Percentiles rank a stretch among this genome's conserved stretches.
Conservation (phyloP, 306 rosid species). For the Begonia fuchsioides region DNA sequence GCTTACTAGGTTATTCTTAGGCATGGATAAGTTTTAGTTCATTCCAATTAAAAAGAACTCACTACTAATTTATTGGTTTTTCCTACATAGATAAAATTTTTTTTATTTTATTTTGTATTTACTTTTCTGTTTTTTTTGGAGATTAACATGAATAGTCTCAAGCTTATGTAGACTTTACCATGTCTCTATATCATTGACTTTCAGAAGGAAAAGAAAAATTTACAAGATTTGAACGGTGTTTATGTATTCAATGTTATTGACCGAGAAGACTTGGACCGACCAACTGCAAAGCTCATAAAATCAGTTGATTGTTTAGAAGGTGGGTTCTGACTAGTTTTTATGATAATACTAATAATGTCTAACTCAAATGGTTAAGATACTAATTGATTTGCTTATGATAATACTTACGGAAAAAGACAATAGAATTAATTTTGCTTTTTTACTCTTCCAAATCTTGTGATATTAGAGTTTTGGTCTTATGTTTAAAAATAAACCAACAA, state of each 20-base stretch:
- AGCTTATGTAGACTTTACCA: conserved; percentile 1
- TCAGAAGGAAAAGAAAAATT: conserved; percentile 74
- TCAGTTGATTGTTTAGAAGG: conserved; percentile 56
- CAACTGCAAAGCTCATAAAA: conserved; percentile 78
- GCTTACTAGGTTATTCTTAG: neutral
- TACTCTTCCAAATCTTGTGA: neutral
- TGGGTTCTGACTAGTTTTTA: conserved; percentile 11
- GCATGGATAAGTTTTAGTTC: too few relatives aligned
- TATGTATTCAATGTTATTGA: conserved; percentile 59
- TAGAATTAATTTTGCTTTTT: neutral
- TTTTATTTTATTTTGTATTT: too few relatives aligned
- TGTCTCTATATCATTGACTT: conserved; percentile 7
- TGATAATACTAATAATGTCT: neutral
- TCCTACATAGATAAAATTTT: too few relatives aligned
- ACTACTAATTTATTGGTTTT: too few relatives aligned
- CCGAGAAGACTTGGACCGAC: conserved; percentile 68
- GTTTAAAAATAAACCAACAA: too few relatives aligned
- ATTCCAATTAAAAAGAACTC: too few relatives aligned
- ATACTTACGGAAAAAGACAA: neutral
- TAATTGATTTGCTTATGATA: neutral
- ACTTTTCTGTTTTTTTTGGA: too few relatives aligned
- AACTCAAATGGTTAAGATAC: neutral
- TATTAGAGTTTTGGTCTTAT: too few relatives aligned
- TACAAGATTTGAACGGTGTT: conserved; percentile 67
- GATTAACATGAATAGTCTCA: neutral